These are phyloP conservation scores for Gymnopilus dilepis DNA, from an alignment of 768 basidiomycete species.

Conservation along the genomic window DNA sequence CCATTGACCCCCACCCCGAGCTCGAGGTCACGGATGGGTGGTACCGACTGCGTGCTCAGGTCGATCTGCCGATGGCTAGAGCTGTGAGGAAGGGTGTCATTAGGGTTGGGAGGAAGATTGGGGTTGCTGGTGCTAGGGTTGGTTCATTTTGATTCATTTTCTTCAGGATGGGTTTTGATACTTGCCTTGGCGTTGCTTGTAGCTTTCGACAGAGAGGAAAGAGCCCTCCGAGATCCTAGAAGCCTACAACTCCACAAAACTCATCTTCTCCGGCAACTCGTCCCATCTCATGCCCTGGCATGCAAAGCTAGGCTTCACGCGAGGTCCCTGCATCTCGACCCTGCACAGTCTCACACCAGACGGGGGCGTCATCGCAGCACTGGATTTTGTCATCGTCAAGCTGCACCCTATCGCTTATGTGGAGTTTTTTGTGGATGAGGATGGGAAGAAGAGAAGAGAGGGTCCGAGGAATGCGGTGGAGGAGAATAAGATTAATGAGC, in stretches of 20 bases:
- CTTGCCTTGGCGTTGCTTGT: too few species aligned
- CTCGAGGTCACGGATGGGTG: conserved; percentile 98
- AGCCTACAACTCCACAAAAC: conserved; percentile 68
- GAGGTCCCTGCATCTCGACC: conserved; percentile 70
- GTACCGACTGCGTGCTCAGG: conserved; percentile 82
- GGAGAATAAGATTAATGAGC: conserved; percentile 60
- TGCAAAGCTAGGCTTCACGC: conserved; percentile 80
- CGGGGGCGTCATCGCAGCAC: conserved; percentile 76
- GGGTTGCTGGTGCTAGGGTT: conserved; percentile 80
- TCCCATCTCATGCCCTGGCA: conserved; percentile 90
- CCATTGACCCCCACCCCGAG: conserved; percentile 52
- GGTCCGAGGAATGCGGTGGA: conserved; percentile 76
- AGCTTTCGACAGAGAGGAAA: conserved; percentile 74
- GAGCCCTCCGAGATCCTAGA: conserved; percentile 87
- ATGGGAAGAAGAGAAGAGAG: conserved; percentile 54
- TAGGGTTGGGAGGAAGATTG: conserved; percentile 82
- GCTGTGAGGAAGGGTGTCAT: conserved; percentile 73
- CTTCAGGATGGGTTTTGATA: too few species aligned
- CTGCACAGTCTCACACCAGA: conserved; percentile 80
- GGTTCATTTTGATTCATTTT: conserved; percentile 28
- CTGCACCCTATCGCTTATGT: conserved; percentile 71
- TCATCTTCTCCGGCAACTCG: conserved; percentile 83
- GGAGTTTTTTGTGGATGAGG: conserved; percentile 60
- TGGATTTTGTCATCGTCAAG: conserved; percentile 77
- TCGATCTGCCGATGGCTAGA: conserved; percentile 75